A percentile compares a stretch with the other conserved stretches of the same genome.
These are phyloP conservation scores for Aspergillus carbonarius DNA, from an alignment of 2,329 filamentous ascomycete genomes.

Conservation along the genomic window DNA sequence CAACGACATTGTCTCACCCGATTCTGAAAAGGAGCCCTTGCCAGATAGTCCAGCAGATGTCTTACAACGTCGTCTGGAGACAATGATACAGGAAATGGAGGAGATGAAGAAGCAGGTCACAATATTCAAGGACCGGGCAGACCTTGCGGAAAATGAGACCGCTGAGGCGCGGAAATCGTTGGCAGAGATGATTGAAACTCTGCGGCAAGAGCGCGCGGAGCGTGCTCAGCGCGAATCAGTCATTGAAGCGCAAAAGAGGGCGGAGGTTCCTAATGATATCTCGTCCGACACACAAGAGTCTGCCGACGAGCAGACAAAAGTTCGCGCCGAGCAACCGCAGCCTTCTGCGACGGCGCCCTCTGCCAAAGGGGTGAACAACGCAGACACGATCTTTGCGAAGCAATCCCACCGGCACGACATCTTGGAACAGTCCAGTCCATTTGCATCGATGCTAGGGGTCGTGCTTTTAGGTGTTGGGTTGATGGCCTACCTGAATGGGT, in stretches of 20 bases:
- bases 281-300: slow-evolving; percentile 10
- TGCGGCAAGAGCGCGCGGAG: slow-evolving; percentile 66
- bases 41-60: slow-evolving; percentile 41
- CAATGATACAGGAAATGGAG: slow-evolving; percentile 75
- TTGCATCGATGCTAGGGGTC: slow-evolving; percentile 78
- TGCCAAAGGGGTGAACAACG: slow-evolving; percentile 39
- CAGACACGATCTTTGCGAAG: slow-evolving; percentile 45
- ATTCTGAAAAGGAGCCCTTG: slow-evolving; percentile 35
- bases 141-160: slow-evolving; percentile 76
- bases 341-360: slow-evolving; percentile 53
- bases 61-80: slow-evolving; percentile 71
- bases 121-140: slow-evolving; percentile 71
- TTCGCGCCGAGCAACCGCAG: slow-evolving; percentile 28
- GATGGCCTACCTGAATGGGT: slow-evolving; percentile 84
- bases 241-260: slow-evolving; percentile 9
- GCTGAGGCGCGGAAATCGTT: slow-evolving; percentile 71
- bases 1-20: slow-evolving; percentile 14
- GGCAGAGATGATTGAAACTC: slow-evolving; percentile 82
- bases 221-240: slow-evolving; percentile 40
- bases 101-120: slow-evolving; percentile 79
- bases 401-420: slow-evolving; percentile 35
- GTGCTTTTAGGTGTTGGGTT: slow-evolving; percentile 77
- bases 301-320: slow-evolving; percentile 10
- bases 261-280: slow-evolving; percentile 10
- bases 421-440: slow-evolving; percentile 63